Conservation (phyloP, 768 basidiomycete genomes). For the Hericium rajendrae region DNA sequence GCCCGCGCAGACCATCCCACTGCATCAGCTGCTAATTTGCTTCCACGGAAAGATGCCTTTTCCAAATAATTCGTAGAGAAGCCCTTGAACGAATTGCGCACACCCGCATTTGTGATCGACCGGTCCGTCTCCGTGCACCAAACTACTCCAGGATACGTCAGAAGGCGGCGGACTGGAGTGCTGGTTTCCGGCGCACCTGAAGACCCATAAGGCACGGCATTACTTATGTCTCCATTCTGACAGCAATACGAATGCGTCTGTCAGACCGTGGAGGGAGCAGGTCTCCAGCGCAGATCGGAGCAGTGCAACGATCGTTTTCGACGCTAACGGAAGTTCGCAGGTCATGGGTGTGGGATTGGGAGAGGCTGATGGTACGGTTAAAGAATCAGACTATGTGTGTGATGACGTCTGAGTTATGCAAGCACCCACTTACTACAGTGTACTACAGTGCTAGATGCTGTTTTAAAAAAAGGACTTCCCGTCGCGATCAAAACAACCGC, state of each 20-base stretch:
- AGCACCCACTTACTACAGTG: background rate
- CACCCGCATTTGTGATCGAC: constrained; percentile 74
- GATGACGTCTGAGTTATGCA: background rate
- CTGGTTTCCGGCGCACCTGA: constrained; percentile 77
- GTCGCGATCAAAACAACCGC: constrained; percentile 59
- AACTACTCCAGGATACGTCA: constrained; percentile 71
- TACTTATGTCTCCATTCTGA: no score
- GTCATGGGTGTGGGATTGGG: constrained; percentile 59
- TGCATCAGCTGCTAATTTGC: constrained; percentile 26
- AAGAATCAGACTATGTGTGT: constrained; percentile 56
- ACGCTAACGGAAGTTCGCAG: constrained; percentile 75
- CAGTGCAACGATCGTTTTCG: constrained; percentile 66
- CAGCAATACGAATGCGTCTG: no score
- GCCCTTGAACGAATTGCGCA: constrained; percentile 47
- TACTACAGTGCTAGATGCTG: constrained; percentile 43
- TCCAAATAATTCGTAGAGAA: constrained; percentile 48
- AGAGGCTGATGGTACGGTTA: constrained; percentile 53
- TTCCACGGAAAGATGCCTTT: constrained; percentile 40
- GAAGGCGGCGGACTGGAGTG: constrained; percentile 55
- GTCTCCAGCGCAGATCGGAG: constrained; percentile 40
- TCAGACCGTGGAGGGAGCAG: constrained; percentile 64
- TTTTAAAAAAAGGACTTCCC: constrained; percentile 80
- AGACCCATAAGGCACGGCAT: constrained; percentile 61
- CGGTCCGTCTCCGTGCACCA: constrained; percentile 49
- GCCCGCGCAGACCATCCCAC: constrained; percentile 35